Percentiles rank a stretch among this genome's conserved stretches.
phyloP scores from a whole-genome alignment of 164 flowering plant species.

The Chimonanthus praecox region DNA sequence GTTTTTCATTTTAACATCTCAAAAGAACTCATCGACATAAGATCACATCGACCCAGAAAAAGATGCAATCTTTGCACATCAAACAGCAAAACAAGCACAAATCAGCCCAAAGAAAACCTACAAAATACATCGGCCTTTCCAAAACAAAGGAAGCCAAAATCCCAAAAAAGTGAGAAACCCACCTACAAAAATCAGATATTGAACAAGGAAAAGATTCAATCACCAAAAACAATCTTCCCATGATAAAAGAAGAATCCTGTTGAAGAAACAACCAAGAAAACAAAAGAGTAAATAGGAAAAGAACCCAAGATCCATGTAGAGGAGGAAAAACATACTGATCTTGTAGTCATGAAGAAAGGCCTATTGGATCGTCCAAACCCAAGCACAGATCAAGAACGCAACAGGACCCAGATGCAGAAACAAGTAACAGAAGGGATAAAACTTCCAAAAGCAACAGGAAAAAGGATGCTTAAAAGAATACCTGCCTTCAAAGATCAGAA shows the following conservation, averaged over 20 bases:
- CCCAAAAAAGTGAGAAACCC: neutral
- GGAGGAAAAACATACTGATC: neutral
- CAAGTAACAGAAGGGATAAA: neutral
- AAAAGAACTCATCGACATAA: neutral
- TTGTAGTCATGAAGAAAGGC: neutral
- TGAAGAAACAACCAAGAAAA: neutral
- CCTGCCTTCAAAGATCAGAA: slow-evolving; percentile 7
- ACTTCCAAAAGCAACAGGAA: neutral
- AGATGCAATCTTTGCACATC: slow-evolving; percentile 2
- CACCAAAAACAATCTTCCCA: too few relatives aligned
- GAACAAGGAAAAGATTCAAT: neutral
- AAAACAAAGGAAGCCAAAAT: neutral
- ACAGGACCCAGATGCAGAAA: slow-evolving; percentile 4
- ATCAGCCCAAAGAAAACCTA: neutral
- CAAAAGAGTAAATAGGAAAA: slow-evolving; percentile 1
- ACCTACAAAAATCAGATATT: neutral
- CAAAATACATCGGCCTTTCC: neutral
- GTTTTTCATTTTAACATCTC: neutral
- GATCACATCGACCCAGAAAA: neutral
- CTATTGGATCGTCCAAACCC: neutral
- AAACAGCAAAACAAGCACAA: neutral
- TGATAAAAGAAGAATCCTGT: too few relatives aligned
- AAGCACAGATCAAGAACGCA: slow-evolving; percentile 2
- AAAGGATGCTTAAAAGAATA: neutral
- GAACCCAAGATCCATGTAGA: neutral